phyloP scores from a whole-genome alignment of 2,329 filamentous ascomycete genomes.

The Alternaria panax region DNA sequence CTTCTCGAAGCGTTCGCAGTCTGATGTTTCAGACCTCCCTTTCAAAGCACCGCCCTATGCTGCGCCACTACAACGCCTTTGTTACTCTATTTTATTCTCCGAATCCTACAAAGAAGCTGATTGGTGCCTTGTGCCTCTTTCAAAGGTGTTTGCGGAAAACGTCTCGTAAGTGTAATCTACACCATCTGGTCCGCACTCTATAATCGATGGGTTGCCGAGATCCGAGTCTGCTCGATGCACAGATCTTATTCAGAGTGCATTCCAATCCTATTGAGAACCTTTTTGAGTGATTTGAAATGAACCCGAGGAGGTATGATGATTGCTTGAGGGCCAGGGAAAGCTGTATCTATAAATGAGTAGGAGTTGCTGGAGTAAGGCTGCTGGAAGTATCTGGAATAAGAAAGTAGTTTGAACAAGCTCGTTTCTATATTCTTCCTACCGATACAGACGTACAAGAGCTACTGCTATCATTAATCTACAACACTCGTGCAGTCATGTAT shows the following conservation, averaged over 20 bases:
- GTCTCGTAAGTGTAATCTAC: not conserved
- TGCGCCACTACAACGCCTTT: not conserved
- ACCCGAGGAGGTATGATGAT: not conserved
- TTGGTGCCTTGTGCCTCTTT: not conserved
- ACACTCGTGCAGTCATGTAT: not conserved
- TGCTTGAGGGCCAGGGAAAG: not conserved
- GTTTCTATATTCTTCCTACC: not conserved
- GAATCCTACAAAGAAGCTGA: not conserved
- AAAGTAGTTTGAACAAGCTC: not conserved
- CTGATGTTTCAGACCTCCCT: not conserved
- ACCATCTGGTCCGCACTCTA: not conserved
- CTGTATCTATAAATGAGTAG: too few species aligned
- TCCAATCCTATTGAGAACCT: not conserved
- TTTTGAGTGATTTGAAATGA: not conserved
- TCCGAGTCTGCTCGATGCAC: not conserved
- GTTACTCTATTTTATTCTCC: not conserved
- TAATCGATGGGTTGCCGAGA: not conserved
- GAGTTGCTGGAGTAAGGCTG: too few species aligned
- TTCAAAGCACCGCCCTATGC: not conserved
- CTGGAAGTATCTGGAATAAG: not conserved
- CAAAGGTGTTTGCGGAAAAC: not conserved
- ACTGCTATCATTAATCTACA: not conserved
- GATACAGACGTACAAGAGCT: not conserved
- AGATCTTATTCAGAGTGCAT: not conserved
- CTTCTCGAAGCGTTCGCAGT: not conserved